Evolutionary conservation across 2,329 filamentous ascomycete species (phyloP).

Genomic region (Talaromyces piceae): DNA sequence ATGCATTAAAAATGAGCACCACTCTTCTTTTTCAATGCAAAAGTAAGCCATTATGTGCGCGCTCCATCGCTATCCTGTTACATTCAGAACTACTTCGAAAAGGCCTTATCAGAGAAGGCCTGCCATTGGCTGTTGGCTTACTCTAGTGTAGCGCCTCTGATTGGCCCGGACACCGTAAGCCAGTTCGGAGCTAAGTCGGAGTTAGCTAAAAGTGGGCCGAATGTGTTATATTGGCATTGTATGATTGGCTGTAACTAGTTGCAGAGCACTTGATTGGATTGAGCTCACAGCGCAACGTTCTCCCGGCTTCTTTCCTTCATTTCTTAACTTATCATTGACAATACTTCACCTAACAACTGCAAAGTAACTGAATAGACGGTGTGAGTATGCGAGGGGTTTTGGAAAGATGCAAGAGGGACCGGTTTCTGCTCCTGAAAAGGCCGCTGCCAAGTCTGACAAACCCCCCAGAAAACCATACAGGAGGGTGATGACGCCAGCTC

Average conservation of each 20-base stretch:
- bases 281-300: too few relatives aligned
- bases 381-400: neutral
- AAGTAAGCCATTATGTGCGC: neutral
- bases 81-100: too few relatives aligned
- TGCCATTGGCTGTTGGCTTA: neutral
- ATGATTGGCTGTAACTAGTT: neutral
- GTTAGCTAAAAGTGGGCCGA: neutral
- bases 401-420: neutral
- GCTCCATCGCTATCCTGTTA: too few relatives aligned
- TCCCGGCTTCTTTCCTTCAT: too few relatives aligned
- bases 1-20: neutral
- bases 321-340: too few relatives aligned
- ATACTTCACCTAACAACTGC: too few relatives aligned
- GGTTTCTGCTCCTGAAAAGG: neutral
- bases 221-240: too few relatives aligned
- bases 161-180: neutral
- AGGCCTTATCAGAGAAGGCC: neutral
- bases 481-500: slow-evolving; percentile 6
- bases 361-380: neutral
- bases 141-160: neutral
- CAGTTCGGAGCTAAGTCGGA: neutral
- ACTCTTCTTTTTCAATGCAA: too few relatives aligned
- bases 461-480: neutral
- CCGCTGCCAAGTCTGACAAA: neutral
- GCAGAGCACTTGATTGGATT: neutral